Conservation (phyloP, 352 stramenopile genomes). For the Hyaloperonospora arabidopsidis region DNA sequence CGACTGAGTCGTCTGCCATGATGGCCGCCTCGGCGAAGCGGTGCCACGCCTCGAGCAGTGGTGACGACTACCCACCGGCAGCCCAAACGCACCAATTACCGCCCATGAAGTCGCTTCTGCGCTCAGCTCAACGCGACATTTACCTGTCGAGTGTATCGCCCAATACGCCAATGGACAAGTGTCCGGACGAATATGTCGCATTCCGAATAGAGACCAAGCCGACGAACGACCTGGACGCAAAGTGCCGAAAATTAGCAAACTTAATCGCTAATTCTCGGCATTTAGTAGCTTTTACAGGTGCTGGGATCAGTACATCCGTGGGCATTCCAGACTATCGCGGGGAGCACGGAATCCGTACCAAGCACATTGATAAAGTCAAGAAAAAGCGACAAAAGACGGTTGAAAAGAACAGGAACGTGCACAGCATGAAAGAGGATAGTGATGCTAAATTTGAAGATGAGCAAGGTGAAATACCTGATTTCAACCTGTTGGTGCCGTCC, state of each 20-base stretch:
- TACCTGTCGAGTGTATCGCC: slow-evolving; percentile 15
- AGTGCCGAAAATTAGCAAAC: slow-evolving; percentile 51
- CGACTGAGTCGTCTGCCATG: slow-evolving; percentile 6
- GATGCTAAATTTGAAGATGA: slow-evolving; percentile 13
- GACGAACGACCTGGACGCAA: slow-evolving; percentile 33
- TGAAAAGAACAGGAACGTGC: slow-evolving; percentile 4
- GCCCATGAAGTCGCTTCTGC: slow-evolving; percentile 24
- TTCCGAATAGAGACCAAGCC: slow-evolving; percentile 4
- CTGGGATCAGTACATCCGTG: slow-evolving; percentile 71
- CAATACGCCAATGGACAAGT: slow-evolving; percentile 11
- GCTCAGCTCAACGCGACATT: slow-evolving; percentile 22
- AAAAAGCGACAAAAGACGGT: slow-evolving; percentile 23
- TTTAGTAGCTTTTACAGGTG: slow-evolving; percentile 74
- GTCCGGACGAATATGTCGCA: not conserved
- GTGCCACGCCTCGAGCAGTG: slow-evolving; percentile 24
- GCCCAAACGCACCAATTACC: slow-evolving; percentile 24
- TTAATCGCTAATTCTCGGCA: slow-evolving; percentile 56
- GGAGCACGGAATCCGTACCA: slow-evolving; percentile 72
- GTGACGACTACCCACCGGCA: slow-evolving; percentile 20
- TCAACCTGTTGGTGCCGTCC: slow-evolving; percentile 62
- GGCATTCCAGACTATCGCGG: slow-evolving; percentile 77
- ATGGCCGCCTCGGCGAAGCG: slow-evolving; percentile 31
- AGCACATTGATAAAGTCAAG: slow-evolving; percentile 34
- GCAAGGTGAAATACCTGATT: slow-evolving; percentile 39
- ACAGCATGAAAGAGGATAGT: slow-evolving; percentile 11